Evolutionary conservation across 192 early-diverging fungal species (phyloP), one percentile per base, ranked within the genome.

Genomic region (Coemansia sp.): DNA sequence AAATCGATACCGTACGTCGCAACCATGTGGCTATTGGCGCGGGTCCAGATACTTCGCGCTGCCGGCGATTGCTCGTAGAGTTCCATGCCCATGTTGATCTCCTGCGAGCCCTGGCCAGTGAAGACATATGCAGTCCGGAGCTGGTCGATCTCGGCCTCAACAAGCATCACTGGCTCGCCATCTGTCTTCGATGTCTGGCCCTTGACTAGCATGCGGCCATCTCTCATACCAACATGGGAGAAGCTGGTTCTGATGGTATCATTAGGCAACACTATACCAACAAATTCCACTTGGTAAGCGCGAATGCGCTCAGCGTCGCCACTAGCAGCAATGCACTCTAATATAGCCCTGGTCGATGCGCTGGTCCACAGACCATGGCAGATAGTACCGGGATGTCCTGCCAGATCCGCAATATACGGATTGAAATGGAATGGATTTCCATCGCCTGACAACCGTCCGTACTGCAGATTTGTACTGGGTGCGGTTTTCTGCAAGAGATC

Each of bases 341-440:
- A 88, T 74, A 94, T 89, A 70, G 93, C 92, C 50, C 93, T 85
- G 32, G 92, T 93, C 3, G 92, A 88, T 9, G 94, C 91, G 58
- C 85, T 86, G 22, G 92, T 97, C 93, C 92, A 97, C 91, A 95
- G 88, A 34, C 94, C 93, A 72, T 97, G 94, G 18, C 92, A 94
- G 63, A 95, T 97, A 26, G 92, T 91, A 44, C 85, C 92, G n/a
- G 94, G 93, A 31, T 94, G 83, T 28, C 84, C 83, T 21, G 92
- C 91, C 7, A 93, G 65, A 66, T 91, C 89, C 59, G 93, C 89
- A 82, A 97, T 88, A 84, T 92, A 94, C 47, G 89, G 89, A 81
- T 94, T 95, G 68, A 91, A 88, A 79, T 97, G 94, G 63, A 95
- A 93, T 30, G 93, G 92, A 72, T 95, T 97, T 72, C 84, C 85